Conservation (phyloP, 768 basidiomycete species). For the Trametes cinnabarina region DNA sequence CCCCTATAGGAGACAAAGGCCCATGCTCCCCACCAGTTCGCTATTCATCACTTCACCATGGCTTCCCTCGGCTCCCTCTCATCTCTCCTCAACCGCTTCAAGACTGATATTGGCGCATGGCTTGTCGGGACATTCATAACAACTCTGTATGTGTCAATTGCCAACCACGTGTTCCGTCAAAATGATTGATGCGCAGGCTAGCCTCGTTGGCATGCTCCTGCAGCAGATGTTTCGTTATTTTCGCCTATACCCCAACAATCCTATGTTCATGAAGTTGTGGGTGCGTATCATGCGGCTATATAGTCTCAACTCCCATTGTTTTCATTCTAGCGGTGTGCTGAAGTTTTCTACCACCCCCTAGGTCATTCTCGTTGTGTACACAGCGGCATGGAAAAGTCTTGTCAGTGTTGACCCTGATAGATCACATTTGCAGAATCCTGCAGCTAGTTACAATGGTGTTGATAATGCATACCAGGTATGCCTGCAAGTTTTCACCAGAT, state of each 20-base stretch:
- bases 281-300: background rate
- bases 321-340: no score
- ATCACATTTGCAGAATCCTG: background rate
- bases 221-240: constrained; percentile 3
- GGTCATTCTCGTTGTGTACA: background rate
- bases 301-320: no score
- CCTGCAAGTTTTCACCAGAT: no score
- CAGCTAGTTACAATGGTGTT: background rate
- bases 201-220: background rate
- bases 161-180: no score
- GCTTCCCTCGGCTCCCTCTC: background rate
- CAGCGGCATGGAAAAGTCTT: no score
- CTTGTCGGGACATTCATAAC: background rate
- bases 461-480: background rate
- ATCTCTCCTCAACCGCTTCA: background rate
- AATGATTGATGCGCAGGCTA: no score
- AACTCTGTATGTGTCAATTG: background rate
- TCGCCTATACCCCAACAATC: background rate
- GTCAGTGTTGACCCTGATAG: no score
- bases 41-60: background rate
- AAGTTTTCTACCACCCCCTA: background rate
- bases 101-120: background rate
- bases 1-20: no score
- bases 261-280: background rate
- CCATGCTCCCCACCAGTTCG: no score